These are phyloP conservation scores for Coemansia sp. DNA, from an alignment of 192 early-diverging fungal species.

Conservation along the genomic window DNA sequence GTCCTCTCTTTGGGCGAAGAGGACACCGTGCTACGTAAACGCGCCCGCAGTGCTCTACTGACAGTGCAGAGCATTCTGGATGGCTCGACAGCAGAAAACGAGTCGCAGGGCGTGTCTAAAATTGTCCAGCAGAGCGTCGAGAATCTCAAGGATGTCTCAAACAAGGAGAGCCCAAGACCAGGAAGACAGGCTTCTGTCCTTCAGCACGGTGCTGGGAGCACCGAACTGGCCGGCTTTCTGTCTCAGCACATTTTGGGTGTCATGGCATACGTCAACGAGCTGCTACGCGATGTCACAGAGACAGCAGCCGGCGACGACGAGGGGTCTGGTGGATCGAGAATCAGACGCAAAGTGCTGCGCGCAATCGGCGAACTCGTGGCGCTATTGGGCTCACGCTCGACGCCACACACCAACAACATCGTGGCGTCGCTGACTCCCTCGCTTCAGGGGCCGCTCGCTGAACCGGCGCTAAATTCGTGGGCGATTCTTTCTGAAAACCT, in stretches of 20 bases:
- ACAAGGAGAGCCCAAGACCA: constrained; percentile 11
- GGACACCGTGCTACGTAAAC: constrained; percentile 25
- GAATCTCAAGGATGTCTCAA: constrained; percentile 15
- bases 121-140: constrained; percentile 40
- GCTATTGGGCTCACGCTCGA: constrained; percentile 21
- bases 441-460: constrained; percentile 17
- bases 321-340: constrained; percentile 2
- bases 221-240: constrained; percentile 32
- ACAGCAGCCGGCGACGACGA: neutral
- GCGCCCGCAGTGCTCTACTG: constrained; percentile 39
- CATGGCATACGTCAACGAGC: constrained; percentile 49
- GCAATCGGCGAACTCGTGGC: constrained; percentile 36
- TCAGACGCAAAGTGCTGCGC: constrained; percentile 20
- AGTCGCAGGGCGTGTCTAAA: constrained; percentile 22
- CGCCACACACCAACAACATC: constrained; percentile 34
- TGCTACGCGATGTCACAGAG: constrained; percentile 20
- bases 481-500: constrained; percentile 29
- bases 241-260: constrained; percentile 44
- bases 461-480: constrained; percentile 28
- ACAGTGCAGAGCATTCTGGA: constrained; percentile 39
- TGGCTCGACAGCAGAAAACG: constrained; percentile 4
- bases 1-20: constrained; percentile 43
- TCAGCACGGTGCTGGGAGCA: neutral
- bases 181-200: constrained; percentile 5
- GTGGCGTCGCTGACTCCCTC: constrained; percentile 40